Conservation (phyloP, 768 basidiomycete genomes). For the Harrya chromipes region DNA sequence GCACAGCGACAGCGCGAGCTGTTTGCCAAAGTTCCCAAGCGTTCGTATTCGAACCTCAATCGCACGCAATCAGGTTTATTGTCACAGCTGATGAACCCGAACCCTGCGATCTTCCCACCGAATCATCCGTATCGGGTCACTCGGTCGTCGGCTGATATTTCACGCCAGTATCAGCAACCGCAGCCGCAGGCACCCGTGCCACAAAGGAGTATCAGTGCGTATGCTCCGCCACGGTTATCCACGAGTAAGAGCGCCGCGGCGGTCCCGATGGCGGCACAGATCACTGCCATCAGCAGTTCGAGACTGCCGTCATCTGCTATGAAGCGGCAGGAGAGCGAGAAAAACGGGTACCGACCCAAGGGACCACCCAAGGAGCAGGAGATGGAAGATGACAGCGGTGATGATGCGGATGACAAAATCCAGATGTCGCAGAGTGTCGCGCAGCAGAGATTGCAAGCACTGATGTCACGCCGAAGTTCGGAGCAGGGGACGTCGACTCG, state of each 20-base stretch:
- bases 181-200: slow-evolving; percentile 21
- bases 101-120: slow-evolving; percentile 55
- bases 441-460: slow-evolving; percentile 59
- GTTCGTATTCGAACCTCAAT: slow-evolving; percentile 59
- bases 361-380: slow-evolving; percentile 64
- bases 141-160: slow-evolving; percentile 48
- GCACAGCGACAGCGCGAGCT: slow-evolving; percentile 64
- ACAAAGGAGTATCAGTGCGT: slow-evolving; percentile 29
- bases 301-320: slow-evolving; percentile 21
- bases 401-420: slow-evolving; percentile 47
- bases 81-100: slow-evolving; percentile 69
- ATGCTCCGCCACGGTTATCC: slow-evolving; percentile 37
- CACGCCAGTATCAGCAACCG: slow-evolving; percentile 21
- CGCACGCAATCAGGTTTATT: slow-evolving; percentile 57
- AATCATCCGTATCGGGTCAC: slow-evolving; percentile 58
- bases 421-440: slow-evolving; percentile 66
- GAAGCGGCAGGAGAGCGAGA: slow-evolving; percentile 27
- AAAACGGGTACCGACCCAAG: slow-evolving; percentile 56
- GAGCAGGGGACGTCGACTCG: slow-evolving; percentile 26
- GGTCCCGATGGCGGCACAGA: slow-evolving; percentile 51
- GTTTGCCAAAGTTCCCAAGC: slow-evolving; percentile 64
- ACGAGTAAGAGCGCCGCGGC: slow-evolving; percentile 59
- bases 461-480: slow-evolving; percentile 47
- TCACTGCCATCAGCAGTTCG: slow-evolving; percentile 38
- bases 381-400: slow-evolving; percentile 62